Evolutionary conservation across 2,329 filamentous ascomycete genomes (phyloP), one percentile per base, ranked within the genome.

Genomic region (Neophaeococcomyces aloes): DNA sequence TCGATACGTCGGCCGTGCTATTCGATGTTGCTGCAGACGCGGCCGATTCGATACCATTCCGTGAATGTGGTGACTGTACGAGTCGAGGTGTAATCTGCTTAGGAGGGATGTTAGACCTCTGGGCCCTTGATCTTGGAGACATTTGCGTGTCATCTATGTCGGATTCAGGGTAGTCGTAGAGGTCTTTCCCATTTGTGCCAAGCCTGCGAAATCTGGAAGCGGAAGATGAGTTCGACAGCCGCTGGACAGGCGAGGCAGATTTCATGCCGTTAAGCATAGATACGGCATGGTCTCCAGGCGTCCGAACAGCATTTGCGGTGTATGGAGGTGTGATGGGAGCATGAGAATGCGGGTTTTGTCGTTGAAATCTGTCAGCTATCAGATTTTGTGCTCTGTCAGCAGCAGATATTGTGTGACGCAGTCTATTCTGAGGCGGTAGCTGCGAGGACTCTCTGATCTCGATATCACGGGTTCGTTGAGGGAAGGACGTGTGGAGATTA

Each of bases 131-230:
- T 19, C 48, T 39, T 13, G 52, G 52, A 35, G 52, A 53, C 53
- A 55, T 53, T 29, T 55, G 53, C 3, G 50, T 52, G 29, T 55
- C 53, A 30, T 55, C 53, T 18, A 55, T 55, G 18, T 55, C 53
- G 18, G 53, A 55, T 27, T 49, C 49, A 3, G 49, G 49, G n/a
- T 38, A 44, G 37, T 49, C 51, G 34, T 50, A 53, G n/a, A 42
- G 41, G 37, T 49, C 51, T 32, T 50, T 52, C 10, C 49, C 41
- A 32, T 30, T 14, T 11, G 33, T 35, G 13, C 19, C 23, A 21
- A 42, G 19, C 8, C 29, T 39, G 15, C 50, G 51, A 42, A 55
- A 55, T 33, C 52, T 55, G 18, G 39, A 36, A 7, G 46, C 48
- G 19, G 51, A 53, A 15, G 32, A 19, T 7, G 50, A 49, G 18